These are phyloP conservation scores for Aspergillus leporis DNA, from an alignment of 495 filamentous ascomycete genomes.

Conservation along the genomic window DNA sequence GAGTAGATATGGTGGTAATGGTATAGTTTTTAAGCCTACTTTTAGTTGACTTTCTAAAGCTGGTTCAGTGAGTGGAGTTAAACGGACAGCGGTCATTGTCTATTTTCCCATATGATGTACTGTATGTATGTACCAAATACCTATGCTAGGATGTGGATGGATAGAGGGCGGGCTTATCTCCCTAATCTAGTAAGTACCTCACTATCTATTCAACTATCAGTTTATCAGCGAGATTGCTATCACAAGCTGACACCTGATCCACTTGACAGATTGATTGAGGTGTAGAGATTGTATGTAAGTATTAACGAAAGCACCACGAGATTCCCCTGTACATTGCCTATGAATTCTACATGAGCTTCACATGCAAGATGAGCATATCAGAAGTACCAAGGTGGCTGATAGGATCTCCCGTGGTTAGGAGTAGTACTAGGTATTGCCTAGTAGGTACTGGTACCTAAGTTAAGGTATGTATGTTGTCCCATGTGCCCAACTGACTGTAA, in stretches of 20 bases:
- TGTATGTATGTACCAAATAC: no score
- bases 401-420: not conserved
- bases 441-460: not conserved
- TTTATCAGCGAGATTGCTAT: not conserved
- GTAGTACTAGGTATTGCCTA: not conserved
- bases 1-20: no score
- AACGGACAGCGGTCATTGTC: not conserved
- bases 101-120: not conserved
- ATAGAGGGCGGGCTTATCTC: not conserved
- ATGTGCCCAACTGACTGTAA: not conserved
- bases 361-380: not conserved
- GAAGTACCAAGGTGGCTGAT: not conserved
- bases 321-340: not conserved
- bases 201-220: not conserved
- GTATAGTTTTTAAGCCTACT: no score
- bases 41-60: no score
- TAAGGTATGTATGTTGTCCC: not conserved
- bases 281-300: not conserved
- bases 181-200: not conserved
- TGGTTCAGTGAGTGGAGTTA: not conserved
- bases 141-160: no score
- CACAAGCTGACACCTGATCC: not conserved
- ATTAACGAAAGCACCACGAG: not conserved
- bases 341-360: not conserved
- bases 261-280: not conserved